Percentiles rank a stretch among this genome's conserved stretches.
phyloP scores from a whole-genome alignment of 1,139 yeast species.

The Groenewaldozyma sp. region DNA sequence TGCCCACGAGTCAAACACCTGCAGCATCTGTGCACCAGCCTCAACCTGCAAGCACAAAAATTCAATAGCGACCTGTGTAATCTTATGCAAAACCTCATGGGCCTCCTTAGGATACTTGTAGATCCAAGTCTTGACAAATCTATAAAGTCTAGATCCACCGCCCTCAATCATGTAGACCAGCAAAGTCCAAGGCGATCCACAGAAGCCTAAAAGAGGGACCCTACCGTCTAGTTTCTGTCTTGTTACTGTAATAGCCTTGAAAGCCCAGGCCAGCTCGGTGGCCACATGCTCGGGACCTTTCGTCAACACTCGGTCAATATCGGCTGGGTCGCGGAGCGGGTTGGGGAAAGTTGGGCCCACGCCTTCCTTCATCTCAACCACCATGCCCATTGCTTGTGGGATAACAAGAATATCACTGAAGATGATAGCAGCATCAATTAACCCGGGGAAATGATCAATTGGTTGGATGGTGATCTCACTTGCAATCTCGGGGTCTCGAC shows the following conservation, averaged over 20 bases:
- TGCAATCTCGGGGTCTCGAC: constrained; percentile 90
- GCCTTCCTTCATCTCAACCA: constrained; percentile 87
- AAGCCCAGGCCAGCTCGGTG: constrained; percentile 86
- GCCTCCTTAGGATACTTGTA: constrained; percentile 68
- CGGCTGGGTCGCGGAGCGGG: constrained; percentile 71
- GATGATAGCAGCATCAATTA: constrained; percentile 92
- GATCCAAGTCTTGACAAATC: constrained; percentile 89
- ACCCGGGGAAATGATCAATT: constrained; percentile 76
- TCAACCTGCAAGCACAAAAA: constrained; percentile 89
- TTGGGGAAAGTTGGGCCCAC: constrained; percentile 90
- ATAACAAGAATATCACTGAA: constrained; percentile 91
- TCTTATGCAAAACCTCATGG: constrained; percentile 62
- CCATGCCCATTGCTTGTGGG: constrained; percentile 98
- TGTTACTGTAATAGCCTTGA: constrained; percentile 81
- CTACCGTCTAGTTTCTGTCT: constrained; percentile 76
- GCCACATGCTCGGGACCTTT: constrained; percentile 50
- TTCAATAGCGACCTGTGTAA: constrained; percentile 84
- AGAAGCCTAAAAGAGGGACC: constrained; percentile 89
- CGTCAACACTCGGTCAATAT: constrained; percentile 46
- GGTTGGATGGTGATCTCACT: constrained; percentile 95
- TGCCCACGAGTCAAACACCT: constrained; percentile 96
- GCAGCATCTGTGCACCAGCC: constrained; percentile 97
- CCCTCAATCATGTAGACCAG: constrained; percentile 97
- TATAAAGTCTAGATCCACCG: constrained; percentile 85
- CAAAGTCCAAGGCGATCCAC: constrained; percentile 98